Evolutionary conservation across 805 yeast genomes (phyloP), one percentile per base, ranked within the genome.

Genomic region (Teunomyces cretensis): DNA sequence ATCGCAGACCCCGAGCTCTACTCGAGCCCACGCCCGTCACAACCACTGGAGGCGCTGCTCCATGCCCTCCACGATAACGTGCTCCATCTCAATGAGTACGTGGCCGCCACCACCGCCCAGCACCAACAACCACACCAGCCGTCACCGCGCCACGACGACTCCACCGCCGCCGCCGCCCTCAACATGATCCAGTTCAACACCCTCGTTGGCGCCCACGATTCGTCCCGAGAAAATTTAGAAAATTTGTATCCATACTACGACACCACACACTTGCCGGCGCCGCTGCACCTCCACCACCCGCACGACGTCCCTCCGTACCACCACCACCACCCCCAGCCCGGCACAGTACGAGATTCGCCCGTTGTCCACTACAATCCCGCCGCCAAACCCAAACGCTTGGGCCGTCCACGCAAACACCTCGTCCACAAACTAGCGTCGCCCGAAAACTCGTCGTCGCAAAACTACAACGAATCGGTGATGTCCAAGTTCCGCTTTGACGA

Each of bases 401-500:
- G 74, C 2, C 43, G 74, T 30, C 73, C 72, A 5, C 50, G 74
- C 9, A 62, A 56, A 43, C 62, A 64, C 27, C 53, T 57, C 6
- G 43, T 54, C 1, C 55, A 52, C 19, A 51, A 45, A 6, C 41
- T 54, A 6, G 43, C 57, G 6, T 51, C 59, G 6, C 56, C 65
- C 2, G 49, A 55, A 26, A 51, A 53, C 33, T 52, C 58, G 2
- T 53, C 67, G 4, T 47, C 60, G 11, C 50, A 57, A 30, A 69
- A 69, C 49, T 56, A 52, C 40, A 63, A 60, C 19, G 60, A 62
- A 42, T 56, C 73, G 2, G 57, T 61, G 19, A 44, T 62, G 22
- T 60, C 69, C 33, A 61, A 60, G 48, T 68, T 68, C 42, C 48
- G 73, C 26, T 54, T 68, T n/a, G 71, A 68, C 51, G 48, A 54